These are phyloP conservation scores for Camillea tinctor DNA, from an alignment of 2,329 filamentous ascomycete genomes.

Conservation along the genomic window DNA sequence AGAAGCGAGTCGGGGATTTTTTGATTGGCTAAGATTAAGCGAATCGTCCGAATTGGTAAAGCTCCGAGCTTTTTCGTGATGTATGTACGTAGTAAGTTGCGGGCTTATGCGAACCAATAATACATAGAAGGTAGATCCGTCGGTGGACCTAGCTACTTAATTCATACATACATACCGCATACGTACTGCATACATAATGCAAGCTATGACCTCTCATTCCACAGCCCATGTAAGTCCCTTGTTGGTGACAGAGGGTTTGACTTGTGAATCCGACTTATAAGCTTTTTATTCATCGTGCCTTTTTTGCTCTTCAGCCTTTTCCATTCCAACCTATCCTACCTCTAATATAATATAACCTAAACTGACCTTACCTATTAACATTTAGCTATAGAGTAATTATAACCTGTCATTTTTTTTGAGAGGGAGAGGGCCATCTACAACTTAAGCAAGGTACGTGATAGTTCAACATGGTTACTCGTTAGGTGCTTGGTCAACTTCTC, in stretches of 20 bases:
- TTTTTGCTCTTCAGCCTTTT: no score
- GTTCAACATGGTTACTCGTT: no score
- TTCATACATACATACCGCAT: no score
- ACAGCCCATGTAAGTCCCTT: background rate
- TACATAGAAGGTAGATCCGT: background rate
- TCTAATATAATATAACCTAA: background rate
- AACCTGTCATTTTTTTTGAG: no score
- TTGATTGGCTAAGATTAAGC: constrained; percentile 31
- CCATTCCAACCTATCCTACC: background rate
- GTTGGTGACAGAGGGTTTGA: background rate
- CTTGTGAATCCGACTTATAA: background rate
- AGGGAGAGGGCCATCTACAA: no score
- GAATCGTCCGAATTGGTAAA: constrained; percentile 21
- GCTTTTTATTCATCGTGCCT: background rate
- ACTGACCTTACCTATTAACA: no score
- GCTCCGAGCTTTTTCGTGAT: constrained; percentile 16
- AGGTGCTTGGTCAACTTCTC: no score
- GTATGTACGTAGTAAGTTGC: constrained; percentile 6
- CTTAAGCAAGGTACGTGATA: no score
- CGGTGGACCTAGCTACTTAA: background rate
- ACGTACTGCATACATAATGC: no score
- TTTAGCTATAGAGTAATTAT: no score
- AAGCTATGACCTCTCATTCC: background rate
- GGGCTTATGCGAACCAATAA: background rate
- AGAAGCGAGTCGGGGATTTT: constrained; percentile 31